Base-by-base conservation (phyloP, 192 early-diverging fungal genomes). In the Diversispora epigaea region DNA sequence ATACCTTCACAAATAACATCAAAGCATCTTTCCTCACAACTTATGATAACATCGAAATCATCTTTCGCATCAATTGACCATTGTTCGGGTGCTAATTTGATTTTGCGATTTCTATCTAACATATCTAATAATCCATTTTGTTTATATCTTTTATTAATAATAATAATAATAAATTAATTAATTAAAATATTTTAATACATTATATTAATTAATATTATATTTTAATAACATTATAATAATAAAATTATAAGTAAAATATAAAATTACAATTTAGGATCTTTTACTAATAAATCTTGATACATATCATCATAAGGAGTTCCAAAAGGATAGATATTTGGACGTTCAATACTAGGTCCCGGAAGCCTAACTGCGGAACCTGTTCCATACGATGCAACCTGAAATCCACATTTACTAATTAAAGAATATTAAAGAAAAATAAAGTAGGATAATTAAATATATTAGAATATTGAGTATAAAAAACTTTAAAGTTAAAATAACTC, bases 21-120 rank as follows among this genome's bases (percentile, higher is more conserved):
- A 80, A 92, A 99, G 62, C 93, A 95, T 15, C 95, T 81, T 77
- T 98, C 97, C 81, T 99, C 97, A 71, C 97, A 99, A 11, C 95
- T 97, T 56, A 99, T 92, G 44, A 99, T 92, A 0, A 99, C 87
- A 82, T 98, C 96, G 83, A 90, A 98, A 11, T 85, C 79, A 49
- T 89, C 83, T 11, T 77, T 56, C 39, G 85, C 87, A 61, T 93
- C 90, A 21, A 43, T 21, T 61, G 97, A 95, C 79, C 92, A 99
- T 55, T 88, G 81, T 81, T 98, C 93, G 3, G 97, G 95, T 3
- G 97, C 93, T 21, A 68, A 63, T 79, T 99, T 99, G 52, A 97
- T 95, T 52, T 84, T 90, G n/a, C 91, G 83, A 77, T 99, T 99
- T n/a, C 97, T 86, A 75, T 97, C 94, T 54, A 98, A 83, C 97